A percentile compares a stretch with the other conserved stretches of the same genome.
These are phyloP conservation scores for Diaporthe humulicola DNA, from an alignment of 2,329 filamentous ascomycete species.

Conservation along the genomic window DNA sequence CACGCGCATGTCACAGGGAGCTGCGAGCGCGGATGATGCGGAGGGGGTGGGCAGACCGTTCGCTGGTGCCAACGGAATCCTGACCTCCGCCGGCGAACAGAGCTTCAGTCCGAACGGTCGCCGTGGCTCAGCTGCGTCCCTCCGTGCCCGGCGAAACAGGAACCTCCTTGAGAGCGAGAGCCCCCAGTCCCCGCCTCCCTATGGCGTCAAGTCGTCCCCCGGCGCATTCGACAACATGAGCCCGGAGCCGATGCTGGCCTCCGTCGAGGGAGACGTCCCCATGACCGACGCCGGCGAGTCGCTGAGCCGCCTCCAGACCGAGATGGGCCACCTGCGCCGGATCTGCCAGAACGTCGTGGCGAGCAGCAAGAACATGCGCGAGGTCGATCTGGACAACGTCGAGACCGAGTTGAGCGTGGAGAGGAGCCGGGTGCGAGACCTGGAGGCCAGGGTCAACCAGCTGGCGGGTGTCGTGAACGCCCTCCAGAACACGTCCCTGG, in stretches of 20 bases:
- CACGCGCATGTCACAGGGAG: background rate
- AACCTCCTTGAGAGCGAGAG: background rate
- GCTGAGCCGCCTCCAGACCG: background rate
- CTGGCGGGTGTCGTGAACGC: slow-evolving; percentile 16
- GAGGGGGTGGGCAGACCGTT: background rate
- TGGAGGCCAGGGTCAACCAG: slow-evolving; percentile 1
- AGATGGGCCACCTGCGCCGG: slow-evolving; percentile 33
- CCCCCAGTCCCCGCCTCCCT: background rate
- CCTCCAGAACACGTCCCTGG: slow-evolving; percentile 17
- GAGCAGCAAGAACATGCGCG: background rate
- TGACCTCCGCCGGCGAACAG: no score
- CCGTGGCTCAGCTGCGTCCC: background rate
- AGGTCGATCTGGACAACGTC: slow-evolving; percentile 7
- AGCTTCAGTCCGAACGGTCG: background rate
- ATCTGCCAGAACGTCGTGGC: slow-evolving; percentile 29
- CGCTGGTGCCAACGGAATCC: background rate
- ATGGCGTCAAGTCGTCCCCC: background rate
- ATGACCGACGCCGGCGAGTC: background rate
- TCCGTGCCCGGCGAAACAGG: background rate
- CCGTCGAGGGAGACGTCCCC: background rate
- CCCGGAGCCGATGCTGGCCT: slow-evolving; percentile 28
- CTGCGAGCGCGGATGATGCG: background rate
- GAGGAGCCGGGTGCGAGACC: background rate
- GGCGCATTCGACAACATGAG: background rate
- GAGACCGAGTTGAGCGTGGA: slow-evolving; percentile 6